phyloP scores from a whole-genome alignment of 768 basidiomycete genomes.

The Mycena epipterygia region DNA sequence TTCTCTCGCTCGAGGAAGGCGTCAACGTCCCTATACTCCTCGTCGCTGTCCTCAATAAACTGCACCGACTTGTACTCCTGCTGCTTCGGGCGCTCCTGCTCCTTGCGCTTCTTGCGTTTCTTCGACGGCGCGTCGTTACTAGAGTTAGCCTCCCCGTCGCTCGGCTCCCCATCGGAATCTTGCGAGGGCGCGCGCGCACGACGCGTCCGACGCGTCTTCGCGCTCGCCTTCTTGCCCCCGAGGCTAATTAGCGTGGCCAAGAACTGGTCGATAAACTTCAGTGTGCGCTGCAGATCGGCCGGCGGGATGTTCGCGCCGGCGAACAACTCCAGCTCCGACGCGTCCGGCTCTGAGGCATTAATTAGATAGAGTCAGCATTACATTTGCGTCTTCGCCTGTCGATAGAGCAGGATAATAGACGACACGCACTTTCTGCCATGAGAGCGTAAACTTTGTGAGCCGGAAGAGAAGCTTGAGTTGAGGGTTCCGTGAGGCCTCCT shows the following conservation, averaged over 20 bases:
- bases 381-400: neutral
- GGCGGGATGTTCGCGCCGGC: constrained; percentile 52
- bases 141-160: constrained; percentile 33
- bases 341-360: constrained; percentile 60
- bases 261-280: constrained; percentile 87
- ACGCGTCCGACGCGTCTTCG: constrained; percentile 68
- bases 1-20: constrained; percentile 72
- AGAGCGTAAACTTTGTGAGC: constrained; percentile 79
- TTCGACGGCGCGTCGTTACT: constrained; percentile 20
- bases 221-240: constrained; percentile 51
- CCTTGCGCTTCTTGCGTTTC: constrained; percentile 66
- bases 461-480: constrained; percentile 89
- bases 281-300: constrained; percentile 73
- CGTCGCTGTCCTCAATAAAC: constrained; percentile 94
- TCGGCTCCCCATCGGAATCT: constrained; percentile 48
- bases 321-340: constrained; percentile 66
- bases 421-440: constrained; percentile 58
- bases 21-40: constrained; percentile 84
- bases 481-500: constrained; percentile 75
- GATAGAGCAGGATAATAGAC: neutral
- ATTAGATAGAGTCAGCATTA: constrained; percentile 31
- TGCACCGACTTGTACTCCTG: constrained; percentile 87
- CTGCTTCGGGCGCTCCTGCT: constrained; percentile 60
- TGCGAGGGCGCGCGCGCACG: constrained; percentile 62
- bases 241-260: constrained; percentile 86